Conservation (phyloP, 352 stramenopile genomes). For the Peronospora destructor region DNA sequence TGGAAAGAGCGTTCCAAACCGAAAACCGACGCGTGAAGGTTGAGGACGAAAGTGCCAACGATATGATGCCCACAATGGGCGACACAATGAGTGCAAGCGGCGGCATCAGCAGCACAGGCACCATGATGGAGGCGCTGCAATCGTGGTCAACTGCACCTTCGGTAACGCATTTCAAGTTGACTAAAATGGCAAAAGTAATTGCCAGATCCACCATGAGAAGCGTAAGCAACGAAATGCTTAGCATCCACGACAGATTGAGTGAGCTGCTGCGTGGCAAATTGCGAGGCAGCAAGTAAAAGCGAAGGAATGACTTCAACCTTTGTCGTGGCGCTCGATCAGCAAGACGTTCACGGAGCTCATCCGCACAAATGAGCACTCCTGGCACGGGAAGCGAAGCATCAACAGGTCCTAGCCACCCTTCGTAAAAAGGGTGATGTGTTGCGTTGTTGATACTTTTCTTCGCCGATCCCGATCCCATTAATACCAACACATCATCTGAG, state of each 20-base stretch:
- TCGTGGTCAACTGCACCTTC: constrained; percentile 60
- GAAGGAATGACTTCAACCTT: constrained; percentile 40
- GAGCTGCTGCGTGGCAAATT: constrained; percentile 53
- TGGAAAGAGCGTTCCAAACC: constrained; percentile 77
- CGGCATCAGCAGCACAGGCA: constrained; percentile 61
- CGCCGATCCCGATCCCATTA: constrained; percentile 17
- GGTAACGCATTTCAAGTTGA: constrained; percentile 75
- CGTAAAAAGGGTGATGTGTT: constrained; percentile 45
- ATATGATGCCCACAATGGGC: constrained; percentile 69
- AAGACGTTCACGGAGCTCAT: constrained; percentile 58
- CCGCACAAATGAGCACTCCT: constrained; percentile 59
- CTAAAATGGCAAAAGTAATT: constrained; percentile 74
- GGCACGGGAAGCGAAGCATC: constrained; percentile 67
- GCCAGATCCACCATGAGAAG: constrained; percentile 71
- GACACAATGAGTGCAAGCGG: constrained; percentile 64
- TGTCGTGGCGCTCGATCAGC: constrained; percentile 36
- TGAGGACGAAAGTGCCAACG: constrained; percentile 59
- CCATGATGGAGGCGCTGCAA: constrained; percentile 66
- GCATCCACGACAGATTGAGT: constrained; percentile 58
- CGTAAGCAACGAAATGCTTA: constrained; percentile 51
- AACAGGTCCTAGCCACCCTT: constrained; percentile 63
- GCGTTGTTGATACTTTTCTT: constrained; percentile 23
- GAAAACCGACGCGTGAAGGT: constrained; percentile 65
- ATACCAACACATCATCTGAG: constrained; percentile 27
- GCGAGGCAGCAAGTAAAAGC: constrained; percentile 40